Conservation (phyloP, 192 early-diverging fungal species). For the Entrophospora sp. region DNA sequence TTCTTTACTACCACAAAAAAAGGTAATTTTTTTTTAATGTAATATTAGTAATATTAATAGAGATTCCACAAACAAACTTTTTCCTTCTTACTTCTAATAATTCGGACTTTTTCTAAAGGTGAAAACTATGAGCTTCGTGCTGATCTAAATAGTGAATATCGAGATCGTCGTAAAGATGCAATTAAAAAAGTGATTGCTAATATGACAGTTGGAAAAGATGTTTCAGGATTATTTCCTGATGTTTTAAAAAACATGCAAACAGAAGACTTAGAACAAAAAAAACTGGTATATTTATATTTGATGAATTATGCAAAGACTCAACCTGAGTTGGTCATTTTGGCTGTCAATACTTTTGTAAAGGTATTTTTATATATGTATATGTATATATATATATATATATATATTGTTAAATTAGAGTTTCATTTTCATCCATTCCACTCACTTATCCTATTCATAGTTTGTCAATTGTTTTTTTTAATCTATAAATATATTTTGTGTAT, state of each 20-base stretch:
- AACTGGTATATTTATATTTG: conserved; percentile 94
- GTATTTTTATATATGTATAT: too few species aligned
- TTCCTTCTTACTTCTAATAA: too few species aligned
- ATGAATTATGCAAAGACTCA: conserved; percentile 98
- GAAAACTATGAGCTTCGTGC: conserved; percentile 98
- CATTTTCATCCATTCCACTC: too few species aligned
- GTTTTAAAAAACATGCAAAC: conserved; percentile 99
- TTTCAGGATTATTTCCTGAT: conserved; percentile 88
- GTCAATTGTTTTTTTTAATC: too few species aligned
- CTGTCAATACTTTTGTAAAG: conserved; percentile 97
- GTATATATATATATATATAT: too few species aligned
- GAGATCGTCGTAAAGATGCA: conserved; percentile 90
- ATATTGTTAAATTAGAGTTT: too few species aligned
- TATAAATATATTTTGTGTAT: too few species aligned
- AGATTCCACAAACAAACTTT: too few species aligned
- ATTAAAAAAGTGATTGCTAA: conserved; percentile 99
- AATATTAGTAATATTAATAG: background rate
- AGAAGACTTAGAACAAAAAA: conserved; percentile 95
- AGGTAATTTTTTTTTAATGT: too few species aligned
- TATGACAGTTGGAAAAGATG: conserved; percentile 99
- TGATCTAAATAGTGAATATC: conserved; percentile 96
- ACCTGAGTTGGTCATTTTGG: conserved; percentile 93
- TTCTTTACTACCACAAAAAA: conserved; percentile 72
- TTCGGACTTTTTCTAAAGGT: conserved; percentile 48
- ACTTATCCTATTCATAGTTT: too few species aligned